Evolutionary conservation across 345 rosid species (phyloP).

Genomic region (Hibiscus mutabilis): DNA sequence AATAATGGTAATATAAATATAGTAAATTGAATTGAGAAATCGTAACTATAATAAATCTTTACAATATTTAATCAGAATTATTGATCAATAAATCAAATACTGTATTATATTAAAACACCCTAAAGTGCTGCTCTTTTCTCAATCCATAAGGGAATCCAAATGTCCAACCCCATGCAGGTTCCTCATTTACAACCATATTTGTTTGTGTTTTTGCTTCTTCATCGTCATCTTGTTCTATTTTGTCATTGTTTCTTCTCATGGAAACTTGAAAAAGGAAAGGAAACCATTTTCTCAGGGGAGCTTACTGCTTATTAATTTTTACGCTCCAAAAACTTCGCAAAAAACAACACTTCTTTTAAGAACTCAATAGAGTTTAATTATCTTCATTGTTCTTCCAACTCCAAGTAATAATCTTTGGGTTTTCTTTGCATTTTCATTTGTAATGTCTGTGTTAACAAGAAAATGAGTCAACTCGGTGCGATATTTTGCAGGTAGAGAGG

Average conservation of each 20-base stretch:
- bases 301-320: neutral
- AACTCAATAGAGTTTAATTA: conserved; percentile 4
- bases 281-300: neutral
- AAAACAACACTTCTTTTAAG: neutral
- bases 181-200: neutral
- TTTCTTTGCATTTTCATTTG: neutral
- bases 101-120: neutral
- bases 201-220: neutral
- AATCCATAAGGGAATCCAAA: neutral
- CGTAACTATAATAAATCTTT: too few relatives aligned
- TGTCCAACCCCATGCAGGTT: neutral
- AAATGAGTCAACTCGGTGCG: conserved; percentile 43
- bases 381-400: conserved; percentile 17
- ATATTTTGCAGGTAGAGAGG: conserved; percentile 21
- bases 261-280: neutral
- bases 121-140: neutral
- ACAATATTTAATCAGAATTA: too few relatives aligned
- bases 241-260: conserved; percentile 10
- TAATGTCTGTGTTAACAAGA: neutral
- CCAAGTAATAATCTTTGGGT: conserved; percentile 7
- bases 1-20: too few relatives aligned
- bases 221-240: conserved; percentile 20
- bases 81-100: too few relatives aligned
- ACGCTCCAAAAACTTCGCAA: neutral
- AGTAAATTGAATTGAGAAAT: too few relatives aligned